Base-by-base conservation (phyloP, 345 rosid genomes). In the Jatropha curcas region DNA sequence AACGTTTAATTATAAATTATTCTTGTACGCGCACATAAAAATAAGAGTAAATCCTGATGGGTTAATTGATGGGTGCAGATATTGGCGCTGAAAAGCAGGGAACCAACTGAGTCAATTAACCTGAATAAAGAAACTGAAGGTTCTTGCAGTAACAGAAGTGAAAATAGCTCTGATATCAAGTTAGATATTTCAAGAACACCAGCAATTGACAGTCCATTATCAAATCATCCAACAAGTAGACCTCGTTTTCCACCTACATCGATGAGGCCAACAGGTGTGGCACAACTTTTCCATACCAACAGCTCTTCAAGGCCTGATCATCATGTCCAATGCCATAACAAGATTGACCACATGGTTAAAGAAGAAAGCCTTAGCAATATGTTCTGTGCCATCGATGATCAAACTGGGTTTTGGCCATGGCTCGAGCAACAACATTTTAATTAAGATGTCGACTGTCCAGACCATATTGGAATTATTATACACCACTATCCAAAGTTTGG, bases 321-420 rank as follows among this genome's bases (percentile, higher is more conserved):
- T 51, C 55, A 72, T 34, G 16, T 71, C 46, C 77, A 68, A 46
- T 73, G 70, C 84, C 92, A 80, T 77, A 88, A 80, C 78, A 88
- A 70, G 76, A 71, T 80, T 72, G 87, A 85, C 43, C 89, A 80
- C 28, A 84, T 88, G 77, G 96, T 89, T 25, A 95, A 95, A 77
- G 97, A 95, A 80, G 99, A 95, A 77, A 86, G 80, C 78, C 85
- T 95, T 27, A 89, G 86, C 82, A 93, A 84, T 86, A 91, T 95
- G 98, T 91, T 95, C 82, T 88, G 96, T 75, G 79, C 80, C 71
- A 91, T 95, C 5, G 99, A 95, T 24, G 99, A 95, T 69, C 99
- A 92, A 22, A 73, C 97, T 53, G 95, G 91, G 33, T 83, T 90
- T 79, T 94, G 98, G 98, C 98, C 98, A 57, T 94, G 98, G 98